phyloP scores from a whole-genome alignment of 768 basidiomycete species.

The Suillus plorans region DNA sequence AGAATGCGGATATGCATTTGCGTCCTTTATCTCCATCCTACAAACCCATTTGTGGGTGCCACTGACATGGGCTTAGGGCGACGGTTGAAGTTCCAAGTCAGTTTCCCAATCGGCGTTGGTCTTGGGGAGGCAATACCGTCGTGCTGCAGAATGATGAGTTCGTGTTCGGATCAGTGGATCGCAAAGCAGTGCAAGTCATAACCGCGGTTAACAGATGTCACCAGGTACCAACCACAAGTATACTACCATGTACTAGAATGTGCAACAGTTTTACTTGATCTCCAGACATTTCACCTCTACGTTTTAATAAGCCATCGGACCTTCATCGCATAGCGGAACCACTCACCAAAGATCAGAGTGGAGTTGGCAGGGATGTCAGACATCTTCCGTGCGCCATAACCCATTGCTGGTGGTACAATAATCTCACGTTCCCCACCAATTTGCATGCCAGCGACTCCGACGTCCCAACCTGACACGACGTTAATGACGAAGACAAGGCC shows the following conservation, averaged over 20 bases:
- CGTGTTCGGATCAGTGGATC: background rate
- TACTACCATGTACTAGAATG: background rate
- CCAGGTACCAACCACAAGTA: background rate
- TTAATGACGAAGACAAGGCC: constrained; percentile 6
- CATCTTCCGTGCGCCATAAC: constrained; percentile 65
- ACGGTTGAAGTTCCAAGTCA: background rate
- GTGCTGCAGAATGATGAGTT: background rate
- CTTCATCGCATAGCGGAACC: background rate
- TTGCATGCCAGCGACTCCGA: constrained; percentile 91
- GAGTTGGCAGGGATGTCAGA: constrained; percentile 73
- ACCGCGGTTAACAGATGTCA: background rate
- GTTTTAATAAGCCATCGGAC: background rate
- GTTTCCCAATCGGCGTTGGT: background rate
- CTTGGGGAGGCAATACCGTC: background rate
- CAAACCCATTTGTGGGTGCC: background rate
- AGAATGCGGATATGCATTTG: background rate
- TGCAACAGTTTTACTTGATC: constrained; percentile 48
- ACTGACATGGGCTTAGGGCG: background rate
- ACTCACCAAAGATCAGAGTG: constrained; percentile 78
- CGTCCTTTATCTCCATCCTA: background rate
- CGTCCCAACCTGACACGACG: constrained; percentile 71
- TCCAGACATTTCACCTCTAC: constrained; percentile 72
- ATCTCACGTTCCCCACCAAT: constrained; percentile 85
- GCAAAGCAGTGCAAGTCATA: background rate
- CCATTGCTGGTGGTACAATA: constrained; percentile 69